Evolutionary conservation across 352 stramenopile genomes (phyloP), one percentile per base, ranked within the genome.

Genomic region (Phytophthora brassicae): DNA sequence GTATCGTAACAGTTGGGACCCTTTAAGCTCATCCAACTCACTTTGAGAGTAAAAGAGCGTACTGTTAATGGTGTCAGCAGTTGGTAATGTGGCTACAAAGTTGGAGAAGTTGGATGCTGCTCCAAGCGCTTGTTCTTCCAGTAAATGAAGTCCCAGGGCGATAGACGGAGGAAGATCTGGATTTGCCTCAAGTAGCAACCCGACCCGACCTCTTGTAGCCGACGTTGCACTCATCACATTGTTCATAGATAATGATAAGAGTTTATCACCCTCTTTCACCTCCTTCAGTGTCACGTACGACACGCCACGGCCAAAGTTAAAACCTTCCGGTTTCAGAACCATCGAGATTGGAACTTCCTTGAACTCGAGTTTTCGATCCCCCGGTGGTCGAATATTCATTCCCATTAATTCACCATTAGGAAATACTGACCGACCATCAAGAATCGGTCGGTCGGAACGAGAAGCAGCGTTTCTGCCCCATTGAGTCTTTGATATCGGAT

Each of bases 251-350:
- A 85, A 7, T 33, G 68, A 64, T 28, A 83, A 69, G 2, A 85
- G 49, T 39, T 60, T 46, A 1, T 66, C 54, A 2, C 64, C 57
- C 41, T 55, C 23, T 8, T 28, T 11, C 14, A 72, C 59, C 12
- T 64, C 59, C 54, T 65, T 19, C 2, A 22, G 60, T 7, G 46
- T 52, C 5, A 66, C 36, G 39, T 81, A 85, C 1, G 58, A 70
- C 6, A 64, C 51, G 2, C 75, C 75, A 19, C 75, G 75, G 16
- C 75, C 75, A 53, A 79, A 85, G 33, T 82, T 76, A 60, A 79
- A 81, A 24, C 60, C 56, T 45, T 62, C 41, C 1, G 68, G 59
- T 23, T 65, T 56, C 31, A 82, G 22, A n/a, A 72, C 64, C 11
- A 58, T 65, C 12, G 58, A 72, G 9, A 41, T 48, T 11, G 50